Conservation (phyloP, 306 rosid species). For the Amphicarpaea edgeworthii region DNA sequence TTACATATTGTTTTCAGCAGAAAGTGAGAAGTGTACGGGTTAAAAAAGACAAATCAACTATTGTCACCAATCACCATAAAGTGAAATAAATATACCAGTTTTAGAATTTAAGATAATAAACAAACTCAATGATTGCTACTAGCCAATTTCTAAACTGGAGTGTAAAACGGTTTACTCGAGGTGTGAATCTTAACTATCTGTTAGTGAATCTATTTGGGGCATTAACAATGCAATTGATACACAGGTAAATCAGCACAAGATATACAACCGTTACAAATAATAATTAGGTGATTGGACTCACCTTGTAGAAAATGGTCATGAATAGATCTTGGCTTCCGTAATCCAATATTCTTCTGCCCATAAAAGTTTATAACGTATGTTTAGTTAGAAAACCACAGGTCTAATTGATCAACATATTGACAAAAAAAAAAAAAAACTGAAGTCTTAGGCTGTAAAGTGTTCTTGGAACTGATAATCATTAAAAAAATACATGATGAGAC, state of each 20-base stretch:
- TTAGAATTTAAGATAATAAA: slow-evolving; percentile 20
- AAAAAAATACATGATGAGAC: slow-evolving; percentile 26
- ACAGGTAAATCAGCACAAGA: slow-evolving; percentile 18
- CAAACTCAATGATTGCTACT: slow-evolving; percentile 30
- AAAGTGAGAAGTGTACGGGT: slow-evolving; percentile 3
- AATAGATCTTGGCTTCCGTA: slow-evolving; percentile 59
- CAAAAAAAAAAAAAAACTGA: neutral
- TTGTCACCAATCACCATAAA: slow-evolving; percentile 14
- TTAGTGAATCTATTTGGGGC: slow-evolving; percentile 16
- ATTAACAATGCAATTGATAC: slow-evolving; percentile 23
- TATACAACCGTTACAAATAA: slow-evolving; percentile 35
- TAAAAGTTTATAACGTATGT: slow-evolving; percentile 43
- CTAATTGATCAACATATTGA: slow-evolving; percentile 16
- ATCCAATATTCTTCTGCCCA: slow-evolving; percentile 62
- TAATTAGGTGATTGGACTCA: slow-evolving; percentile 47
- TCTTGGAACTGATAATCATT: slow-evolving; percentile 2
- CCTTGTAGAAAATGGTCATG: slow-evolving; percentile 61
- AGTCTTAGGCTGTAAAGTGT: slow-evolving; percentile 2
- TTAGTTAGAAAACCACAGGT: slow-evolving; percentile 41
- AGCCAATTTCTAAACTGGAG: slow-evolving; percentile 22
- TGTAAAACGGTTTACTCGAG: slow-evolving; percentile 27
- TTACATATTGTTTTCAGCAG: slow-evolving; percentile 22
- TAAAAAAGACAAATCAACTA: slow-evolving; percentile 29
- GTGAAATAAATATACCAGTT: slow-evolving; percentile 22
- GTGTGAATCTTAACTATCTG: slow-evolving; percentile 22